phyloP scores from a whole-genome alignment of 768 basidiomycete species.

The Collybia sp. region DNA sequence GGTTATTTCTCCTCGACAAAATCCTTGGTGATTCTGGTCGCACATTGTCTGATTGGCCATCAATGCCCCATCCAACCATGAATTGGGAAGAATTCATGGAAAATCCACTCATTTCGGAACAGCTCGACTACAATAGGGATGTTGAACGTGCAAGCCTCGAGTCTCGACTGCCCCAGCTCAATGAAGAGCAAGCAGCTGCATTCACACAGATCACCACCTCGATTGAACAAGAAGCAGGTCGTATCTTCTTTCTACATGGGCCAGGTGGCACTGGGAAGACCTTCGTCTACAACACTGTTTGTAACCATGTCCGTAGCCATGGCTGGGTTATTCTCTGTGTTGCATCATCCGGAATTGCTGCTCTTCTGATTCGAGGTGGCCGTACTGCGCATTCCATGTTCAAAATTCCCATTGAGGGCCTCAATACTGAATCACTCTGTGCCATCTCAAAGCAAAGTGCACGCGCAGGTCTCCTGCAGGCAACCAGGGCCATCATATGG shows the following conservation, averaged over 20 bases:
- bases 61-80: background rate
- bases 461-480: slow-evolving; percentile 24
- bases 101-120: background rate
- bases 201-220: background rate
- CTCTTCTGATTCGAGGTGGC: slow-evolving; percentile 31
- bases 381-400: slow-evolving; percentile 35
- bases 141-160: background rate
- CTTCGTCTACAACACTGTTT: slow-evolving; percentile 23
- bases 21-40: background rate
- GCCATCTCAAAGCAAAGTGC: slow-evolving; percentile 21
- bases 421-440: slow-evolving; percentile 20
- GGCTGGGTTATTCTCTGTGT: slow-evolving; percentile 30
- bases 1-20: background rate
- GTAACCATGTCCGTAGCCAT: slow-evolving; percentile 13
- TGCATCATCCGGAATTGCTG: slow-evolving; percentile 38
- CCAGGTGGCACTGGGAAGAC: slow-evolving; percentile 35
- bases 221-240: slow-evolving; percentile 1
- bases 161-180: background rate
- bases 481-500: slow-evolving; percentile 34
- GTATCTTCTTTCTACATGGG: slow-evolving; percentile 28
- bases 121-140: background rate
- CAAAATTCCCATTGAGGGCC: slow-evolving; percentile 30
- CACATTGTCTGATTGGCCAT: background rate
- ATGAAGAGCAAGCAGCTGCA: background rate
- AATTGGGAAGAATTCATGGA: background rate